Conservation (phyloP, 2,329 filamentous ascomycete genomes). For the Hypoxylon sp. region DNA sequence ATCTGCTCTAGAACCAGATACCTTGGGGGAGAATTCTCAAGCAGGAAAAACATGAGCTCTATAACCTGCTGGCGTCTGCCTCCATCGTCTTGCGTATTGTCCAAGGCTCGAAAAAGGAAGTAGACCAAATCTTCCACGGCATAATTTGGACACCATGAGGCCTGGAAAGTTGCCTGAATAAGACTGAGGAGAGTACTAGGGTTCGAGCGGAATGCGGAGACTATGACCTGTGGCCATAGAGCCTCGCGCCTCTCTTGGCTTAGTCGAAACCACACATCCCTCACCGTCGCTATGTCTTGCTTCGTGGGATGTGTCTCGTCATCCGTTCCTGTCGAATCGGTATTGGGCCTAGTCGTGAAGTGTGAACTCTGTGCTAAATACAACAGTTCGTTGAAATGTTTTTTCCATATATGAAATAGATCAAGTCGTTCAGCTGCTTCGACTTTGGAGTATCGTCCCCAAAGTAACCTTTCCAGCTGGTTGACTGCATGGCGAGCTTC, state of each 20-base stretch:
- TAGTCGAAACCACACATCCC: slow-evolving; percentile 48
- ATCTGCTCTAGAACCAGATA: slow-evolving; percentile 48
- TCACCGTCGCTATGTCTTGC: slow-evolving; percentile 40
- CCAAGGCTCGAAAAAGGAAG: slow-evolving; percentile 40
- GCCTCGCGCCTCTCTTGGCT: slow-evolving; percentile 42
- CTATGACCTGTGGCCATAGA: slow-evolving; percentile 50
- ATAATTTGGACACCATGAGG: slow-evolving; percentile 52
- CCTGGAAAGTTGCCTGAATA: slow-evolving; percentile 49
- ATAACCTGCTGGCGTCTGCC: slow-evolving; percentile 27
- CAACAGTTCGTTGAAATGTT: slow-evolving; percentile 35
- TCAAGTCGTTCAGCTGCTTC: slow-evolving; percentile 46
- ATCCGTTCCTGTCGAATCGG: slow-evolving; percentile 2
- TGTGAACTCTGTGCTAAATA: neutral
- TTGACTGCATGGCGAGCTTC: slow-evolving; percentile 49
- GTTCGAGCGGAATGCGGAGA: slow-evolving; percentile 45
- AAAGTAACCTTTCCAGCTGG: slow-evolving; percentile 51
- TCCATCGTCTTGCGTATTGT: neutral
- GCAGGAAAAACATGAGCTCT: slow-evolving; percentile 45
- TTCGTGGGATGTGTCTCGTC: slow-evolving; percentile 10
- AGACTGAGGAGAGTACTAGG: slow-evolving; percentile 43
- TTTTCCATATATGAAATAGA: slow-evolving; percentile 52
- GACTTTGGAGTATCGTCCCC: slow-evolving; percentile 14
- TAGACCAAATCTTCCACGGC: slow-evolving; percentile 53
- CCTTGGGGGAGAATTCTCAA: slow-evolving; percentile 46
- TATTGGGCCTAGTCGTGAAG: neutral